Base-by-base conservation (phyloP, 805 yeast genomes). In the Pichia gijzeniarum region DNA sequence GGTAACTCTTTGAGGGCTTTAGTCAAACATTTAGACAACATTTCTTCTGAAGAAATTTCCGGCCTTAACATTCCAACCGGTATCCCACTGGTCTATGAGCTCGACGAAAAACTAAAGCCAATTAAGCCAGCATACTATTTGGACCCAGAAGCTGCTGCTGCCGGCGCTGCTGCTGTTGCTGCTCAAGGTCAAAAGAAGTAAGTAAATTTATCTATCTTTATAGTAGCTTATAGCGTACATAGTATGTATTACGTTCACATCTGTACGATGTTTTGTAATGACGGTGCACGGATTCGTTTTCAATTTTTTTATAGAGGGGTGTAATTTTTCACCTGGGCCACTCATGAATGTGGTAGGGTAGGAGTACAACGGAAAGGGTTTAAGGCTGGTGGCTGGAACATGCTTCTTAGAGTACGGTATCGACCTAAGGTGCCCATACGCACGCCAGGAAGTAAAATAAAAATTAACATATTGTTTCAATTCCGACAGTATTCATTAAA, bases 101-200 rank as follows among this genome's bases (percentile, higher is more conserved):
- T 90, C 65, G 96, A 90, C 68, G 84, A 77, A 44, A 65, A 77
- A 63, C 80, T 90, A 72, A 79, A 80, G 72, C 97, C 97, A 72
- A 74, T 82, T 66, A 89, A 89, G 82, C 85, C 88, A 58, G 81
- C 95, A 60, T 88, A 90, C 80, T 90, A 90, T 82, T 83, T 90
- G 72, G 98, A 90, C 74, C 98, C 98, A 63, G 97, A 88, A 76
- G 98, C 97, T 63, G 98, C 98, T 63, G 96, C 90, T 55, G 96
- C 96, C 46, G 98, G 98, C 78, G 98, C 97, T 56, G 97, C 97
- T 65, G 96, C 96, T 50, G 98, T 90, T 60, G 98, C 97, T 61
- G 87, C 87, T 61, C 98, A 90, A 76, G 98, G 98, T 69, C 75
- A 75, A 67, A 79, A 78, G 74, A 76, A 77, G 59, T 72, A 67